Evolutionary conservation across 2,329 filamentous ascomycete species (phyloP).

Genomic region (Corynespora cassiicola): DNA sequence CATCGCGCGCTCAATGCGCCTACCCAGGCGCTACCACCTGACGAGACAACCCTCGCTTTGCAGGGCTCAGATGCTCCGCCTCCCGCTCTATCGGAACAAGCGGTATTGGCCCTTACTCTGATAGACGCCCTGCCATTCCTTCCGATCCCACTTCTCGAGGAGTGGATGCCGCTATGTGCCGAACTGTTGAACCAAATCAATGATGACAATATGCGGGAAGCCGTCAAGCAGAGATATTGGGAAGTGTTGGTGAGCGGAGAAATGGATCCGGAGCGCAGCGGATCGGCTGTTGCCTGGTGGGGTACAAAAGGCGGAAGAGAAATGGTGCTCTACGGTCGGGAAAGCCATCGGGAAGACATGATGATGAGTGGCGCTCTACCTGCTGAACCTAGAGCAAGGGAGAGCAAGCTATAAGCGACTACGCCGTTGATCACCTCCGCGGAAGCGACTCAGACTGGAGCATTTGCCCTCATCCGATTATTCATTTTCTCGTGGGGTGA

Average conservation of each 20-base stretch:
- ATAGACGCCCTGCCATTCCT: conserved; percentile 81
- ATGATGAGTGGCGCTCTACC: conserved; percentile 60
- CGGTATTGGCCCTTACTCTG: conserved; percentile 76
- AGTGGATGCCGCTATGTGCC: conserved; percentile 80
- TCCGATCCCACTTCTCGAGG: conserved; percentile 72
- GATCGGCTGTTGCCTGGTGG: conserved; percentile 87
- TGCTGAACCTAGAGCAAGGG: conserved; percentile 28
- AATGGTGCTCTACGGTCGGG: conserved; percentile 62
- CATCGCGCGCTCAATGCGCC: conserved; percentile 67
- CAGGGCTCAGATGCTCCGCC: conserved; percentile 40
- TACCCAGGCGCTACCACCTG: conserved; percentile 49
- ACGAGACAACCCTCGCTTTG: conserved; percentile 47
- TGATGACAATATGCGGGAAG: conserved; percentile 67
- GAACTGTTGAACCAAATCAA: conserved; percentile 69
- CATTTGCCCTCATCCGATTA: background rate
- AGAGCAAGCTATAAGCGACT: conserved; percentile 56
- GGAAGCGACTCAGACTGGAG: too few relatives aligned
- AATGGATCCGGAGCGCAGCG: conserved; percentile 85
- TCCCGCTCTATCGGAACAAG: conserved; percentile 73
- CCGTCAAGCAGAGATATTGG: conserved; percentile 76
- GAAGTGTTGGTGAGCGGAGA: conserved; percentile 80
- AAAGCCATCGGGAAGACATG: conserved; percentile 51
- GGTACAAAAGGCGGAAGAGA: conserved; percentile 68
- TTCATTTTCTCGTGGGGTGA: background rate
- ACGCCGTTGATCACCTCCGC: too few relatives aligned